phyloP scores from a whole-genome alignment of 305 asterid species.

The Solanum hybrid region DNA sequence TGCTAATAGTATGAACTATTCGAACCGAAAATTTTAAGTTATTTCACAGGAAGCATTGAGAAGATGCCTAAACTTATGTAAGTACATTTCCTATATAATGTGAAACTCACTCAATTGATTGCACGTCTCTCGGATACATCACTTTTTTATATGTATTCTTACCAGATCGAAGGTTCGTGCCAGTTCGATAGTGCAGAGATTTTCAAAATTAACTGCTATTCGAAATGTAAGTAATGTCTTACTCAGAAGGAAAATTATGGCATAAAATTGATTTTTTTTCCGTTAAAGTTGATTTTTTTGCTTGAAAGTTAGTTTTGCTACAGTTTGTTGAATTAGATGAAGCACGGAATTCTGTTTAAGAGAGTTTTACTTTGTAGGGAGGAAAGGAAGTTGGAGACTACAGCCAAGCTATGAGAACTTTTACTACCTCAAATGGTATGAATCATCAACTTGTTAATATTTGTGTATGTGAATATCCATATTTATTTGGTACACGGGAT shows the following conservation, averaged over 20 bases:
- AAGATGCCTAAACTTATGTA: conserved; percentile 11
- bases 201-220: neutral
- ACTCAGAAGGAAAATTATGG: neutral
- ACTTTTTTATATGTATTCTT: neutral
- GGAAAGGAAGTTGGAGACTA: neutral
- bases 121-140: neutral
- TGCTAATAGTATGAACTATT: neutral
- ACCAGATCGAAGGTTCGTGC: neutral
- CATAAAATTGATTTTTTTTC: neutral
- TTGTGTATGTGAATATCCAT: neutral
- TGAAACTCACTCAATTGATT: neutral
- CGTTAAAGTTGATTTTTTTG: neutral
- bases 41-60: neutral
- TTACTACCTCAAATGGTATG: neutral
- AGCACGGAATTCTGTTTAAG: neutral
- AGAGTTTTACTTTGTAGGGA: conserved; percentile 1
- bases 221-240: neutral
- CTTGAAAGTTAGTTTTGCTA: neutral
- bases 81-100: neutral
- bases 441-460: neutral
- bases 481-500: neutral
- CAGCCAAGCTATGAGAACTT: neutral
- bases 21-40: neutral
- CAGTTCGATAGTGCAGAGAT: neutral
- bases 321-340: neutral